Percentiles rank a stretch among this genome's conserved stretches.
phyloP scores from a whole-genome alignment of 164 flowering plant species.

The Stephania yunnanensis region DNA sequence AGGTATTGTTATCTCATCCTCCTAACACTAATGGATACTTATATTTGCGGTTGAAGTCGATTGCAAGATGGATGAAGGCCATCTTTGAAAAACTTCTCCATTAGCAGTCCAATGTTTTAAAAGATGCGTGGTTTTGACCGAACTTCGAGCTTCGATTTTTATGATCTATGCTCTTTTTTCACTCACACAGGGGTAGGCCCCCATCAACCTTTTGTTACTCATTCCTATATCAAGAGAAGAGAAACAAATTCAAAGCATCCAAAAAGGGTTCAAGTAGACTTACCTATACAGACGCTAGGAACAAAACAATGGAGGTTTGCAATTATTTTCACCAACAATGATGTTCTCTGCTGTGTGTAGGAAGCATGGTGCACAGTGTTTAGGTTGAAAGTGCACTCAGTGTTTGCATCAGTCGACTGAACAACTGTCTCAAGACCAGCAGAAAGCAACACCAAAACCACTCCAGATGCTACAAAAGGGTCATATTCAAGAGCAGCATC shows the following conservation, averaged over 20 bases:
- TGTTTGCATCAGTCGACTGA: slow-evolving; percentile 20
- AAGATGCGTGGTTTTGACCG: background rate
- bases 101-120: background rate
- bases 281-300: slow-evolving; percentile 89
- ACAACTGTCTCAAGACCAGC: slow-evolving; percentile 14
- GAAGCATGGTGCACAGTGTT: slow-evolving; percentile 46
- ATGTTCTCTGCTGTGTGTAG: slow-evolving; percentile 85
- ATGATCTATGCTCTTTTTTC: background rate
- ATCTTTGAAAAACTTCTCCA: background rate
- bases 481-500: slow-evolving; percentile 82
- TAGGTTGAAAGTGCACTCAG: slow-evolving; percentile 36
- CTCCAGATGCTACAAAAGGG: slow-evolving; percentile 61
- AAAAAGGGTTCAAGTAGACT: background rate
- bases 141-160: background rate
- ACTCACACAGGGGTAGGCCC: background rate
- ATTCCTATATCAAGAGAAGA: background rate
- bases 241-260: background rate
- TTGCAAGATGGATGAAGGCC: background rate
- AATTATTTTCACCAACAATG: slow-evolving; percentile 85
- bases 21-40: background rate
- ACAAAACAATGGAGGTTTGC: slow-evolving; percentile 97
- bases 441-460: slow-evolving; percentile 36
- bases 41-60: background rate
- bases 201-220: background rate
- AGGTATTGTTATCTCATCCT: background rate